Base-by-base conservation (phyloP, 352 stramenopile species). In the Globisporangium echinulatum region DNA sequence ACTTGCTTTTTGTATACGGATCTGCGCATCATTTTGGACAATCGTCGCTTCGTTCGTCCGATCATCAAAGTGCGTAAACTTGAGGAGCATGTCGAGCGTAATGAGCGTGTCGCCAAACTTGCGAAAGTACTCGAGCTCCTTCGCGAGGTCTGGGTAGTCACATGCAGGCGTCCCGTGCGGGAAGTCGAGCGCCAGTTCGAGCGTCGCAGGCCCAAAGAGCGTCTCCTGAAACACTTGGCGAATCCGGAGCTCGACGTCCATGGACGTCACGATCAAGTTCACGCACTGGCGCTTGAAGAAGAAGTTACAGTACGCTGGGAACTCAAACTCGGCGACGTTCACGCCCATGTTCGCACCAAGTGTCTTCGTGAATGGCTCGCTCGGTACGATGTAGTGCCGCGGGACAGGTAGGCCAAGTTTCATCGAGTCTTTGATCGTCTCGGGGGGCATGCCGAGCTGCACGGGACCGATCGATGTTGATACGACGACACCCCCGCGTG, bases 361-460 rank as follows among this genome's bases (percentile, higher is more conserved):
- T 33, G 94, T 92, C 59, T 96, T 86, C 47, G 91, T 97, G 71
- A 98, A 98, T 19, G 90, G 81, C 67, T 98, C 94, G 10, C 92
- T 92, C 14, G 94, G 93, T 11, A 98, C 91, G 58, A 98, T 96
- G 67, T 97, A 98, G 58, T 98, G 90, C 7, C 85, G 75, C n/a
- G 96, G 96, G 42, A 98, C 88, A 11, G 80, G 75, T 10, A 98
- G 76, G 3, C 94, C 94, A 14, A 98, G 74, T 60, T 85, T 89
- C 91, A 98, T 97, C 54, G 82, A 96, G 70, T 98, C 96, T 67
- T 98, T 98, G 82, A 98, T 98, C 13, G 94, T 98, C 74, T 98
- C 96, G 0, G 96, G 96, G 17, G 95, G 96, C 67, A 98, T 98
- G 58, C 96, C 96, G 52, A 98, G 79, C 61, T 93, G 84, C 49